These are phyloP conservation scores for Tephrocybe sp. DNA, from an alignment of 768 basidiomycete genomes.

Conservation along the genomic window DNA sequence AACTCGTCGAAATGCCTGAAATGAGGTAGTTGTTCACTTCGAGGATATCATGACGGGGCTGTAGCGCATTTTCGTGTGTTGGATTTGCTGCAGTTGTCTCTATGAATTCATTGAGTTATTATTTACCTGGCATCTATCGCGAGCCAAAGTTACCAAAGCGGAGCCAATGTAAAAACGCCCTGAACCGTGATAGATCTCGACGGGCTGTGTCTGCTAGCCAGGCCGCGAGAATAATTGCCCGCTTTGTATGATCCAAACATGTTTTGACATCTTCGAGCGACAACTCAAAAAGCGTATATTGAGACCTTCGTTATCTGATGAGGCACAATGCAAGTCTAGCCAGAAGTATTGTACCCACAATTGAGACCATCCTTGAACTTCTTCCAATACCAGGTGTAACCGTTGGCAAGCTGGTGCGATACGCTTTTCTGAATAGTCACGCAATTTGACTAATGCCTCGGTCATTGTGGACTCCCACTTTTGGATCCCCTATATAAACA, in stretches of 20 bases:
- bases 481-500: conserved; percentile 58
- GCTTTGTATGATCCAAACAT: conserved; percentile 54
- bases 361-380: conserved; percentile 76
- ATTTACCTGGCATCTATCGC: not conserved
- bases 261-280: conserved; percentile 44
- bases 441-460: conserved; percentile 70
- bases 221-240: conserved; percentile 60
- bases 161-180: conserved; percentile 78
- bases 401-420: conserved; percentile 77
- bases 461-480: conserved; percentile 80
- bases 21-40: conserved; percentile 82
- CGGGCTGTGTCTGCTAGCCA: conserved; percentile 72
- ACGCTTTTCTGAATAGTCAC: conserved; percentile 71
- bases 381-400: conserved; percentile 72
- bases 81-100: conserved; percentile 54
- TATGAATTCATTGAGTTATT: conserved; percentile 20
- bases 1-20: conserved; percentile 64
- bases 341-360: conserved; percentile 45
- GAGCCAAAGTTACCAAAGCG: conserved; percentile 56
- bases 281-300: conserved; percentile 57
- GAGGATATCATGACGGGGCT: conserved; percentile 67
- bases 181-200: conserved; percentile 70
- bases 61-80: conserved; percentile 47
- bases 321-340: conserved; percentile 5
- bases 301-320: conserved; percentile 44